These are phyloP conservation scores for Podila clonocystis DNA, from an alignment of 192 early-diverging fungal species.

Conservation along the genomic window DNA sequence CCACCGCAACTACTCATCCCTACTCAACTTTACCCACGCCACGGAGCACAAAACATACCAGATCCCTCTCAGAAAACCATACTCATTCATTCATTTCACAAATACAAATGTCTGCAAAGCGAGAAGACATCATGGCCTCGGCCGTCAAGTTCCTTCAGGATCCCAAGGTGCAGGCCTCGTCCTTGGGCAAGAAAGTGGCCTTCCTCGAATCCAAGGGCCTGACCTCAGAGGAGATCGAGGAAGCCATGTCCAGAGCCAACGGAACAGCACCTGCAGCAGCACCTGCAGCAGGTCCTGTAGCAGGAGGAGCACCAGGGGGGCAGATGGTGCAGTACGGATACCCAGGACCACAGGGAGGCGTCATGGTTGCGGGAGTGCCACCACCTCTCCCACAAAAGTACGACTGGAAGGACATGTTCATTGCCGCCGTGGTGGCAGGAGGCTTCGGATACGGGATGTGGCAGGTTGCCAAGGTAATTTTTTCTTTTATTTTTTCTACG, in stretches of 20 bases:
- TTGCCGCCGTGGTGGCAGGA: conserved; percentile 85
- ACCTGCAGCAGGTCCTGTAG: conserved; percentile 12
- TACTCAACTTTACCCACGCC: not conserved
- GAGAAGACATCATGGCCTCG: conserved; percentile 79
- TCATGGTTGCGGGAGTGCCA: conserved; percentile 33
- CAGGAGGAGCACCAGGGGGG: not conserved
- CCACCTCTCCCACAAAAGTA: conserved; percentile 64
- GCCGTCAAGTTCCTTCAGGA: conserved; percentile 95
- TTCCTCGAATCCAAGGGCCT: conserved; percentile 98
- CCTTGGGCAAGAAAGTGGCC: conserved; percentile 91
- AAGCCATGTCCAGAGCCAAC: conserved; percentile 76
- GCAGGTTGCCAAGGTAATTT: conserved; percentile 74
- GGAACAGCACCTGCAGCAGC: conserved; percentile 52
- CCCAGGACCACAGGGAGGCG: conserved; percentile 10
- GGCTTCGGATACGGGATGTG: conserved; percentile 92
- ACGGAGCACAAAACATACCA: not conserved
- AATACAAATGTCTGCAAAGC: conserved; percentile 55
- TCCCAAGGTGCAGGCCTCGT: conserved; percentile 88
- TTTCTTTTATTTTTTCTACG: conserved; percentile 7
- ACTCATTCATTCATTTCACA: no score
- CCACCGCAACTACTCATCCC: not conserved
- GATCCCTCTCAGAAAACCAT: not conserved
- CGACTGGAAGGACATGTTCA: conserved; percentile 95
- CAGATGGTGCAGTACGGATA: conserved; percentile 12
- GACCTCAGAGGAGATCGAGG: conserved; percentile 90